These are phyloP conservation scores for Cyamopsis tetragonoloba DNA, from an alignment of 306 rosid species.

Conservation along the genomic window DNA sequence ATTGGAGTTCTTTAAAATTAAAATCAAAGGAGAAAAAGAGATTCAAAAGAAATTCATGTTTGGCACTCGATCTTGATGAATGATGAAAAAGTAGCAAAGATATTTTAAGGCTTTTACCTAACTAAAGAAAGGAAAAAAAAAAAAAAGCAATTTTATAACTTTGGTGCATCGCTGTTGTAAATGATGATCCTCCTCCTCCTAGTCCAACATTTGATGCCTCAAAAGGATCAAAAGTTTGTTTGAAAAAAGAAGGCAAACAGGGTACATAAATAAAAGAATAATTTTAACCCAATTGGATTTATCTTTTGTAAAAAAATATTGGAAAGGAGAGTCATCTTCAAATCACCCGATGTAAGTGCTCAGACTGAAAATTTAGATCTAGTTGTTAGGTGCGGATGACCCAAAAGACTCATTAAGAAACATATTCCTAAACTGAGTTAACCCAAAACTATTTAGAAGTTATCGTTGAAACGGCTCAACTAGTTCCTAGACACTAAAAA, in stretches of 20 bases:
- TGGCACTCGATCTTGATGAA: neutral
- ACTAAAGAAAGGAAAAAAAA: constrained; percentile 32
- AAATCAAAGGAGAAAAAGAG: neutral
- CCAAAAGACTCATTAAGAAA: too few species aligned
- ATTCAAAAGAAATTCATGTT: neutral
- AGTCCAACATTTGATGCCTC: constrained; percentile 41
- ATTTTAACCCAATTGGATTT: too few species aligned
- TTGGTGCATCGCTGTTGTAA: constrained; percentile 24
- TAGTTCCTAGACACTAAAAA: too few species aligned
- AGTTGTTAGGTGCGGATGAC: too few species aligned
- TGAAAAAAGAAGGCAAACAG: constrained; percentile 19
- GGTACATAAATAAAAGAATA: constrained; percentile 21
- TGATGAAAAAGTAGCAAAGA: constrained; percentile 18
- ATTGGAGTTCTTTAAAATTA: neutral
- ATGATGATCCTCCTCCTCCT: constrained; percentile 33
- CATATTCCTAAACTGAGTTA: too few species aligned
- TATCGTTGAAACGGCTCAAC: too few species aligned
- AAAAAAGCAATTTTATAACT: constrained; percentile 20
- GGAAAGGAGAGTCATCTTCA: too few species aligned
- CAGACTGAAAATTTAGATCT: too few species aligned
- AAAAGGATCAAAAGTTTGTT: constrained; percentile 43
- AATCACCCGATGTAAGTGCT: too few species aligned
- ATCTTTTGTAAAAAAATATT: too few species aligned
- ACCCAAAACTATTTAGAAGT: too few species aligned
- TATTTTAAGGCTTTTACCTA: constrained; percentile 27